Conservation (phyloP, 1,284 basidiomycete genomes). For the Vanrija pseudolonga region DNA sequence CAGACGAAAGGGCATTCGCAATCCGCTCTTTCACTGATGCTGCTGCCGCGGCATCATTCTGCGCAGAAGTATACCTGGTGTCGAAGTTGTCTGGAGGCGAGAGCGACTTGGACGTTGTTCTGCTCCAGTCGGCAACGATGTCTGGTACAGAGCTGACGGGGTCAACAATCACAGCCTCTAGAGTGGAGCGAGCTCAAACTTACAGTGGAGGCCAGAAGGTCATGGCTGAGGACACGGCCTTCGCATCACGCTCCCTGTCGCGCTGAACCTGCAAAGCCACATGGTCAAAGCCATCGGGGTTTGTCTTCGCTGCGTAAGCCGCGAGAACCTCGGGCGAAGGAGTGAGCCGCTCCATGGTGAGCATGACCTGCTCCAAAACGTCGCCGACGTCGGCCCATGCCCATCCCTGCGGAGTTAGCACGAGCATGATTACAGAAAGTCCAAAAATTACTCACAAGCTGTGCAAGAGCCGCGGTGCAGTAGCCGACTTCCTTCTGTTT, state of each 20-base stretch:
- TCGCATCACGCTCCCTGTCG: conserved; percentile 3
- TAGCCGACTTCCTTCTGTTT: conserved; percentile 28
- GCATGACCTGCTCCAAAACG: conserved; percentile 17
- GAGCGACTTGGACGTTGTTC: not conserved
- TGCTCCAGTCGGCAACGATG: not conserved
- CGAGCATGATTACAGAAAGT: no score
- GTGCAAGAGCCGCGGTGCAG: conserved; percentile 31
- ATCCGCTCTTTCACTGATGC: no score
- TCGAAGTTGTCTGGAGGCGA: no score
- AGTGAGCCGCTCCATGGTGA: conserved; percentile 25
- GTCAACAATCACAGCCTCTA: no score
- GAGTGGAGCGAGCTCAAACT: no score
- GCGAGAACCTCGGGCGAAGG: conserved; percentile 20
- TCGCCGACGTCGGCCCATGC: conserved; percentile 30
- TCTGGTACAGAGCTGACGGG: conserved; percentile 3
- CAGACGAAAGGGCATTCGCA: no score
- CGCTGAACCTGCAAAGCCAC: not conserved
- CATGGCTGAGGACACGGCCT: conserved; percentile 3
- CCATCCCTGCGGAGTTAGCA: conserved; percentile 11
- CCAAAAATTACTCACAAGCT: conserved; percentile 26
- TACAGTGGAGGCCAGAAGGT: conserved; percentile 19
- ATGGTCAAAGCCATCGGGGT: not conserved
- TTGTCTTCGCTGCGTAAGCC: not conserved
- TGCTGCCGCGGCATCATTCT: no score
- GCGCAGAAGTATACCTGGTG: no score